Evolutionary conservation across 176 grass and related monocot species (phyloP), one percentile per base, ranked within the genome.

Genomic region (Oryza rufipogon): DNA sequence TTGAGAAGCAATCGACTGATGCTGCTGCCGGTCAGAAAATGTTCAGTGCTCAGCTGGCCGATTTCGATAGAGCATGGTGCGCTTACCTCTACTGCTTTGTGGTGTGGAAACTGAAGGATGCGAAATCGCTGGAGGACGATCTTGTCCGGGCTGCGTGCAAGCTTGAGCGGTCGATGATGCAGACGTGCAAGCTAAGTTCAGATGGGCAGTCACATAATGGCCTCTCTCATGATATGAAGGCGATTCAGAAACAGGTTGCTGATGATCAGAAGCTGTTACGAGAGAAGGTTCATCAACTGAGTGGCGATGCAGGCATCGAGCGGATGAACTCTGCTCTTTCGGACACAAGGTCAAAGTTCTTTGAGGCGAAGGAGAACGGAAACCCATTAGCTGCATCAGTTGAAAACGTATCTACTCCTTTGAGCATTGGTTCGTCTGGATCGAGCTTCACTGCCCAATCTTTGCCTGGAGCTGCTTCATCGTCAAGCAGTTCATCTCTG

Each of bases 161-260:
- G 68, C 80, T 99, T 72, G 93, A 99, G 81, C 67, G 96, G 15
- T 99, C 96, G 76, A 99, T 96, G 96, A 99, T 99, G 93, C 96
- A 96, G 80, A 99, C 91, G 73, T 96, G 93, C 78, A 99, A 91
- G 75, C 25, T 96, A 74, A 94, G 74, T 75, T 76, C 60, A 0
- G 67, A 87, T 20, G 86, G 93, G 8, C 83, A 92, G 63, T 90
- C 81, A 65, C 49, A 80, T 28, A 28, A 28, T 46, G 75, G 89
- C 58, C 93, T 92, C 79, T 94, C 82, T 52, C 93, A 99, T 89
- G 96, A 99, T 84, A 96, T 92, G 93, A 92, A 87, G 74, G 96
- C 96, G 2, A 95, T 99, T 60, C 91, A 96, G 72, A 91, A 94
- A 80, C 96, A 99, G 84, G 96, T 99, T 71, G 91, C 19, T 77